These are phyloP conservation scores for Dothideomycetidae sp. DNA, from an alignment of 2,329 filamentous ascomycete species.

Conservation along the genomic window DNA sequence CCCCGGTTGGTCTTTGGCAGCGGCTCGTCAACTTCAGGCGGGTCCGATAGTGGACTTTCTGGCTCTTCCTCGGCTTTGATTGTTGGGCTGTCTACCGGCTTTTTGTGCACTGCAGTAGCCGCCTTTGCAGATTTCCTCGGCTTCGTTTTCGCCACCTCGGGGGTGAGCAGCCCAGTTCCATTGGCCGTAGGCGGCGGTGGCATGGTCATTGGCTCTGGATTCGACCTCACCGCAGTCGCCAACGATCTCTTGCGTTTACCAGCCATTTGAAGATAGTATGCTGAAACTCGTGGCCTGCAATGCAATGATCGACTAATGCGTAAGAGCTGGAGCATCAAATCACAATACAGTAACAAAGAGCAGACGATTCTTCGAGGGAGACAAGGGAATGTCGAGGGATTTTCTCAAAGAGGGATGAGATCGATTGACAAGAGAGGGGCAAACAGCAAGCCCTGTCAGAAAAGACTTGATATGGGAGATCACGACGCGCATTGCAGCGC, in stretches of 20 bases:
- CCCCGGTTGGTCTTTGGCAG: constrained; percentile 13
- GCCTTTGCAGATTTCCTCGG: constrained; percentile 26
- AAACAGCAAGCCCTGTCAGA: too few relatives aligned
- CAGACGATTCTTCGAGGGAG: too few relatives aligned
- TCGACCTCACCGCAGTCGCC: not conserved
- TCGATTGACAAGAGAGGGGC: too few relatives aligned
- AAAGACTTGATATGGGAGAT: too few relatives aligned
- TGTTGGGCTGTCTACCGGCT: constrained; percentile 17
- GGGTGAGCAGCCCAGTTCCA: constrained; percentile 1
- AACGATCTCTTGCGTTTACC: constrained; percentile 7
- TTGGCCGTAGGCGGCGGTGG: constrained; percentile 4
- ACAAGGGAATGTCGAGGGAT: too few relatives aligned
- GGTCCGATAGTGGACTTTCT: constrained; percentile 24
- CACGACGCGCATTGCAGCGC: too few relatives aligned
- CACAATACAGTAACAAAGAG: too few relatives aligned
- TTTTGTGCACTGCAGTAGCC: constrained; percentile 25
- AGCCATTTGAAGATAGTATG: constrained; percentile 2
- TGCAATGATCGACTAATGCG: too few relatives aligned
- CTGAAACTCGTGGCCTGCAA: not conserved
- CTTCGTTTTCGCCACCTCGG: constrained; percentile 2
- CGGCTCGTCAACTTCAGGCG: constrained; percentile 20
- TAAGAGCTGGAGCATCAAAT: too few relatives aligned
- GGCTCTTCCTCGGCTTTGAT: constrained; percentile 16
- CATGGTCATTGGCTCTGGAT: not conserved
- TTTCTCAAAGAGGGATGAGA: too few relatives aligned